A percentile compares a stretch with the other conserved stretches of the same genome.
Evolutionary conservation across 2,329 filamentous ascomycete species (phyloP).

Genomic region (Sclerotinia subarctica): DNA sequence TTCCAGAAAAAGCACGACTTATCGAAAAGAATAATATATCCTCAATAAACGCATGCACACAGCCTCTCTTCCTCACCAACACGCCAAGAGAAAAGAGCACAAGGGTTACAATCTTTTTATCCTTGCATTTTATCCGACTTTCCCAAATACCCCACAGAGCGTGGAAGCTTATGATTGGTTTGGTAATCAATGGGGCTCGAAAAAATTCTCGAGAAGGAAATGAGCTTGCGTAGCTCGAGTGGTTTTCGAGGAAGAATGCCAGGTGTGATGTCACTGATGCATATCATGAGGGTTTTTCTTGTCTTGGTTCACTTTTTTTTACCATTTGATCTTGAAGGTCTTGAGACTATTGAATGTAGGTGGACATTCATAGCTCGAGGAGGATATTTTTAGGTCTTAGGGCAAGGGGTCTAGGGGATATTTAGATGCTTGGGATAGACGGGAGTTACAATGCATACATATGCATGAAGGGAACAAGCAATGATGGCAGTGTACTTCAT

Average conservation of each 20-base stretch:
- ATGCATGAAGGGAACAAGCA: background rate
- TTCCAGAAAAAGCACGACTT: background rate
- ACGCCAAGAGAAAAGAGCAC: background rate
- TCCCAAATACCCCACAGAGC: background rate
- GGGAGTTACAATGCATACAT: conserved; percentile 2
- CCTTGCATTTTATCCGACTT: conserved; percentile 4
- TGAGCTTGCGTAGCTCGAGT: background rate
- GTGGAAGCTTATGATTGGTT: conserved; percentile 3
- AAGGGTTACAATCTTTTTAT: background rate
- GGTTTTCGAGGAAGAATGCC: background rate
- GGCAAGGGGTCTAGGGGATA: background rate
- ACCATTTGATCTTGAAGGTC: background rate
- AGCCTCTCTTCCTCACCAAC: conserved; percentile 4
- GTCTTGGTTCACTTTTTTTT: background rate
- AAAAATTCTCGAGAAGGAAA: background rate
- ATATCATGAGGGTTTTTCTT: background rate
- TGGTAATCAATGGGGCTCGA: background rate
- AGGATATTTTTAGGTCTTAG: background rate
- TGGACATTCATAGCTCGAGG: background rate
- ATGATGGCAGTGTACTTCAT: background rate
- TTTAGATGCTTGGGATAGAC: background rate
- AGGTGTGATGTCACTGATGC: conserved; percentile 10
- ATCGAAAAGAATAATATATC: conserved; percentile 1
- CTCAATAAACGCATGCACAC: conserved; percentile 7
- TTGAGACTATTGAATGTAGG: background rate